Percentiles rank a stretch among this genome's conserved stretches.
Evolutionary conservation across 257 asterid genomes (phyloP).

Genomic region (Handroanthus guayacan): DNA sequence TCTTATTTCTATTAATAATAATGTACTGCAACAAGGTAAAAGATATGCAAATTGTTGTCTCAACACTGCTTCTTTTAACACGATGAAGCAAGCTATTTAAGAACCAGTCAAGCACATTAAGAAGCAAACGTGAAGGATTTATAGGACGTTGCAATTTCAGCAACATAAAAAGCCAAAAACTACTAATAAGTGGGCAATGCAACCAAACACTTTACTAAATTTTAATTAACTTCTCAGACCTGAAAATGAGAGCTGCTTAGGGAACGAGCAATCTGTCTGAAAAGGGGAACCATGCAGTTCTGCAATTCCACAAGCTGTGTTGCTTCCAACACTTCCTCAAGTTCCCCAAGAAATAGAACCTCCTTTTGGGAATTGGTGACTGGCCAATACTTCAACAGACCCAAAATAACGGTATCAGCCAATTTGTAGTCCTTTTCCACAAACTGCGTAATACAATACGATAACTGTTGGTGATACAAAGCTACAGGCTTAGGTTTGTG

Average conservation of each 20-base stretch:
- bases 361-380: slow-evolving; percentile 78
- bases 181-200: background rate
- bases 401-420: slow-evolving; percentile 79
- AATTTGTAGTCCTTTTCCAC: slow-evolving; percentile 83
- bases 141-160: background rate
- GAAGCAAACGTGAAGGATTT: background rate
- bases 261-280: slow-evolving; percentile 75
- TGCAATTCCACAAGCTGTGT: slow-evolving; percentile 74
- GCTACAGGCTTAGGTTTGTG: slow-evolving; percentile 79
- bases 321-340: slow-evolving; percentile 82
- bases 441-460: slow-evolving; percentile 74
- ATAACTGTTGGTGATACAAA: slow-evolving; percentile 75
- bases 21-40: too few species aligned
- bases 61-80: too few species aligned
- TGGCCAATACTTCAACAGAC: slow-evolving; percentile 87
- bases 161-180: slow-evolving; percentile 3
- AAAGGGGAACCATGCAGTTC: slow-evolving; percentile 79
- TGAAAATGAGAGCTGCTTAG: slow-evolving; percentile 82
- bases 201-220: slow-evolving; percentile 23
- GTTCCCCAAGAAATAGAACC: slow-evolving; percentile 80
- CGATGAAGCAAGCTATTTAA: too few species aligned
- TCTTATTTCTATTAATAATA: too few species aligned
- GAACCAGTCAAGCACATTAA: background rate
- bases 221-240: slow-evolving; percentile 48
- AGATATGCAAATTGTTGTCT: too few species aligned